phyloP scores from a whole-genome alignment of 202 grass and related monocot genomes.

The Cymbopogon flexuosus region DNA sequence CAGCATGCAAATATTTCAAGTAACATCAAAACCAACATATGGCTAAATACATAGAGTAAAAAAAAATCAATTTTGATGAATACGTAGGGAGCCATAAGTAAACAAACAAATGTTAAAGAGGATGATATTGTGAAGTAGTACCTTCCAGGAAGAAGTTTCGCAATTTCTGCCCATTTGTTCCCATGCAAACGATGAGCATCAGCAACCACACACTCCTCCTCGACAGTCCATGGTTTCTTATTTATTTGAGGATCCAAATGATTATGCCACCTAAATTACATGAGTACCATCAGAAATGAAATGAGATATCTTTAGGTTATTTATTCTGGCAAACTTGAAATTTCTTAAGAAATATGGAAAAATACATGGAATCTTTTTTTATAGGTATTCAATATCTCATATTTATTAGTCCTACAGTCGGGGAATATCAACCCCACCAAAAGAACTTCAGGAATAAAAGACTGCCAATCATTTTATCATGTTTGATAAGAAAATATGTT shows the following conservation, averaged over 20 bases:
- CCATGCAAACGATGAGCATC: slow-evolving; percentile 60
- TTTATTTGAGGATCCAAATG: slow-evolving; percentile 82
- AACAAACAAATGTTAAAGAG: slow-evolving; percentile 19
- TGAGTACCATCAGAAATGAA: background rate
- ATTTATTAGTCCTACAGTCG: background rate
- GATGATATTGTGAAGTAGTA: slow-evolving; percentile 35
- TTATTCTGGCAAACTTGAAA: background rate
- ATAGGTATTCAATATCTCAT: background rate
- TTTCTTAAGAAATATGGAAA: background rate
- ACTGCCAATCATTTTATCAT: background rate
- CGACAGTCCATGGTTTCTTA: slow-evolving; percentile 66
- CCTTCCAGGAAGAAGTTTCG: slow-evolving; percentile 79
- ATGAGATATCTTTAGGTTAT: slow-evolving; percentile 4
- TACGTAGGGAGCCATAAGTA: background rate
- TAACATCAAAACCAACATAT: background rate
- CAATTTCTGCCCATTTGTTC: slow-evolving; percentile 88
- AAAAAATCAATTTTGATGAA: background rate
- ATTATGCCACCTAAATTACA: slow-evolving; percentile 71
- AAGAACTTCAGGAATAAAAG: background rate
- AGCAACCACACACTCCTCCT: slow-evolving; percentile 57
- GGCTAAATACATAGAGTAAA: background rate
- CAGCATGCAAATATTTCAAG: slow-evolving; percentile 2
- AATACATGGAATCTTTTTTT: slow-evolving; percentile 16
- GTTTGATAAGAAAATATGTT: slow-evolving; percentile 14
- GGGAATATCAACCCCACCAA: background rate